Base-by-base conservation (phyloP, 148 eudicot genomes). In the Linanthus parryae region DNA sequence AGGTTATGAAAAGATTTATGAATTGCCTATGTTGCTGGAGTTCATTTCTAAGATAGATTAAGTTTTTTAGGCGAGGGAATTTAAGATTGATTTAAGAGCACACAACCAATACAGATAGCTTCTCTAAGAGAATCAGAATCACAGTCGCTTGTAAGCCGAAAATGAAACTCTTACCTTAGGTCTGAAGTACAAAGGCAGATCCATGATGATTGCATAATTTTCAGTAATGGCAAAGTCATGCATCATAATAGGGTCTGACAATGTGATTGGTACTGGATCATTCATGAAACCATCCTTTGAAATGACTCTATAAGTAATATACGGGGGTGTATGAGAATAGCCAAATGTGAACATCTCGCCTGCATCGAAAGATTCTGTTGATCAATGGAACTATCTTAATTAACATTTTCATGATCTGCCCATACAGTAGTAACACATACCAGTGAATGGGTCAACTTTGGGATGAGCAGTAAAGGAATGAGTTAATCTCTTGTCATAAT, bases 301-400 rank as follows among this genome's bases (percentile, higher is more conserved):
- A 57, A 92, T 78, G 31, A 92, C 96, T 68, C 99, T 80, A 51
- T 92, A 92, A 23, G 96, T 92, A 37, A 77, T 33, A 61, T 87
- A 92, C 22, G 99, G 96, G 18, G 87, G 83, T 35, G 63, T 39
- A 20, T 75, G 83, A 54, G 88, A 71, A 64, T 92, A 92, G 45
- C 96, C 99, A 72, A 92, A 92, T 27, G 96, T 78, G 64, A 92
- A 92, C 99, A 88, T 87, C 68, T 88, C 99, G 28, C 96, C 96
- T 92, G 77, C 75, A 75, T 8, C 40, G 13, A 56, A 40, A 57
- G 35, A 14, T 53, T 57, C 17, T 18, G 14, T 33, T 27, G 19
- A 52, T 30, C 43, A 19, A 52, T 1, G 28, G 13, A 54, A 9
- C 42, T 4, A 36, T 31, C 15, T 57, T n/a, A 24, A 53, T 33